Conservation (phyloP, 2,329 filamentous ascomycete species). For the Trichophyton schoenleinii region DNA sequence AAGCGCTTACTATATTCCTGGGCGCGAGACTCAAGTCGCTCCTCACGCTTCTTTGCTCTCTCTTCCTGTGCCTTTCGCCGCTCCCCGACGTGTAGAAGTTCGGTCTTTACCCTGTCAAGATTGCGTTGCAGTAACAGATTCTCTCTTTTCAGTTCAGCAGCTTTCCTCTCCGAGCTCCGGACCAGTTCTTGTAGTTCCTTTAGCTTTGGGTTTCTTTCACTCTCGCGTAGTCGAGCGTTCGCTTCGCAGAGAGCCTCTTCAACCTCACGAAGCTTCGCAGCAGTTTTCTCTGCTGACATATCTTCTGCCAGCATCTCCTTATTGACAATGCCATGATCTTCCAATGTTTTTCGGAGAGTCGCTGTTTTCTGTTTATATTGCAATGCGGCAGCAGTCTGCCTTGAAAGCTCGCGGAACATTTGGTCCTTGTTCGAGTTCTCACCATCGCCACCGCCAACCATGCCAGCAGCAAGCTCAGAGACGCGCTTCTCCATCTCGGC, state of each 20-base stretch:
- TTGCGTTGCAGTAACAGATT: constrained; percentile 30
- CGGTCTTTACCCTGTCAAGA: constrained; percentile 30
- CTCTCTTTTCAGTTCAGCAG: constrained; percentile 29
- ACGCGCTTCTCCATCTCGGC: constrained; percentile 34
- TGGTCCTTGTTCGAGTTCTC: constrained; percentile 26
- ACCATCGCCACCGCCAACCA: constrained; percentile 20
- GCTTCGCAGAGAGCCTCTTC: constrained; percentile 26
- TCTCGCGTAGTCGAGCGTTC: constrained; percentile 24
- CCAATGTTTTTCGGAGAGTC: constrained; percentile 25
- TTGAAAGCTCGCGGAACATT: constrained; percentile 31
- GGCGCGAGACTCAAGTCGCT: constrained; percentile 27
- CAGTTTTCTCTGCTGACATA: constrained; percentile 12
- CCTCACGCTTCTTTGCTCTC: constrained; percentile 29
- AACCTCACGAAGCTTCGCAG: constrained; percentile 21
- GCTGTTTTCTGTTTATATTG: constrained; percentile 34
- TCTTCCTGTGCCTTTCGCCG: constrained; percentile 33
- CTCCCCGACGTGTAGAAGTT: constrained; percentile 32
- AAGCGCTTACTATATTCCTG: constrained; percentile 32
- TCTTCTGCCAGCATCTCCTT: constrained; percentile 17
- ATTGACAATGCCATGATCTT: constrained; percentile 29
- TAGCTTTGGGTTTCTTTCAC: constrained; percentile 22
- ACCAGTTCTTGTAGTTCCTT: constrained; percentile 25
- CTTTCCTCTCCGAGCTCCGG: constrained; percentile 30
- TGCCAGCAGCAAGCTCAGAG: constrained; percentile 30
- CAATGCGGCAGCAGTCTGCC: constrained; percentile 33